phyloP scores from a whole-genome alignment of 2,329 filamentous ascomycete species.

The Bipolaris zeicola region DNA sequence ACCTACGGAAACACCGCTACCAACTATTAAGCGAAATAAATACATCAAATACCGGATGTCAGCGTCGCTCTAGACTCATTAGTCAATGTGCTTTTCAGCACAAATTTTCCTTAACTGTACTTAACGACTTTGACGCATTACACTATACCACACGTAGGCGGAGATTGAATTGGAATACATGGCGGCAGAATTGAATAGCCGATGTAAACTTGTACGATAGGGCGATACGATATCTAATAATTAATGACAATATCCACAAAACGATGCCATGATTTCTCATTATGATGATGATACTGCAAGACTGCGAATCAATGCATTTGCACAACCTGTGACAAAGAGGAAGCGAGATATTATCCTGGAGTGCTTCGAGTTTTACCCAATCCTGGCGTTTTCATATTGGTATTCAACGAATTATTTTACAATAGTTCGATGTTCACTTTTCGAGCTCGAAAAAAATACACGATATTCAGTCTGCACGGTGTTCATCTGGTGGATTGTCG shows the following conservation, averaged over 20 bases:
- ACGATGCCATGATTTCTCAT: background rate
- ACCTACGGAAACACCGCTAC: slow-evolving; percentile 28
- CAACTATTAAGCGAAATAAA: slow-evolving; percentile 16
- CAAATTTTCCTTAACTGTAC: slow-evolving; percentile 6
- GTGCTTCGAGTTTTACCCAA: no score
- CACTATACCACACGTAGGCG: slow-evolving; percentile 35
- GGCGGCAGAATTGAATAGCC: slow-evolving; percentile 1
- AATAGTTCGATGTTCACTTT: no score
- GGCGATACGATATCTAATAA: slow-evolving; percentile 14
- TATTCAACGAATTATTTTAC: no score
- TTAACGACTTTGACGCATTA: slow-evolving; percentile 26
- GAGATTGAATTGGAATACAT: background rate
- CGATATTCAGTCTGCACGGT: no score
- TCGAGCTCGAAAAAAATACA: no score
- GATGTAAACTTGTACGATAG: slow-evolving; percentile 14
- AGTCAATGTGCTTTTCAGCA: background rate
- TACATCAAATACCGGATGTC: background rate
- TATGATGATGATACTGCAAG: no score
- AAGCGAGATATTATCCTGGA: no score
- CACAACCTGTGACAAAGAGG: no score
- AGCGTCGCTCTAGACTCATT: background rate
- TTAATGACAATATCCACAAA: slow-evolving; percentile 14
- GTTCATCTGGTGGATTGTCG: background rate
- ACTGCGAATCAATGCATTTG: no score
- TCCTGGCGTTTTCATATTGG: no score